These are phyloP conservation scores for Strobilomyces echinocephalus DNA, from an alignment of 768 basidiomycete genomes.

Conservation along the genomic window DNA sequence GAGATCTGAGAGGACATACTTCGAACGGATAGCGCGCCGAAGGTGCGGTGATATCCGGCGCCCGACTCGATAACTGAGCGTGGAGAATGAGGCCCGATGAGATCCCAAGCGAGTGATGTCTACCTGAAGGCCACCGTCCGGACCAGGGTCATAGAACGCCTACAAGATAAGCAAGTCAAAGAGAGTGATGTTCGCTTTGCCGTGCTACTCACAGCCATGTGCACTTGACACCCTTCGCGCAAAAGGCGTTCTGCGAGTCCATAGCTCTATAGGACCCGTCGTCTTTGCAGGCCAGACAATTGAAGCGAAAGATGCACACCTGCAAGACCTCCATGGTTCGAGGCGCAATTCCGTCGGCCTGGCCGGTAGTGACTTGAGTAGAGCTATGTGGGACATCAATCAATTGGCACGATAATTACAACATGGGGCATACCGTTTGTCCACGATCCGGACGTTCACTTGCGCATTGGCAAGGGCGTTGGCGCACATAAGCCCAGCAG, in stretches of 20 bases:
- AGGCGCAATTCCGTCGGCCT: constrained; percentile 28
- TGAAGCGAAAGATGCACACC: constrained; percentile 17
- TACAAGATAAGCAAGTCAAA: constrained; percentile 21
- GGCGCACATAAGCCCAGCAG: constrained; percentile 41
- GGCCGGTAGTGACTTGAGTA: constrained; percentile 17
- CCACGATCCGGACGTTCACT: constrained; percentile 37
- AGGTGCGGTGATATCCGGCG: constrained; percentile 54
- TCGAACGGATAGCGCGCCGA: constrained; percentile 69
- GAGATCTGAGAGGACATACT: constrained; percentile 30
- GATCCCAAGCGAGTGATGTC: not conserved
- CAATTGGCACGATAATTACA: not conserved
- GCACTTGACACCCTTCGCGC: constrained; percentile 58
- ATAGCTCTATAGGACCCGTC: constrained; percentile 51
- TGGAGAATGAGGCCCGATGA: not conserved
- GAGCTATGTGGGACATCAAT: constrained; percentile 9
- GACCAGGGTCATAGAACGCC: constrained; percentile 72
- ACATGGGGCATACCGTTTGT: constrained; percentile 31
- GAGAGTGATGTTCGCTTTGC: not conserved
- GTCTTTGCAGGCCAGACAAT: not conserved
- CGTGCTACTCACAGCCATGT: constrained; percentile 50
- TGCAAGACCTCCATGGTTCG: constrained; percentile 42
- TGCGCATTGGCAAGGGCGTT: constrained; percentile 35
- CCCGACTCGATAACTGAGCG: constrained; percentile 54
- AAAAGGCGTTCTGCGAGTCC: constrained; percentile 62
- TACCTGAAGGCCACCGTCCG: constrained; percentile 59